Evolutionary conservation across 2,329 filamentous ascomycete genomes (phyloP), one percentile per base, ranked within the genome.

Genomic region (Neofusicoccum laricinum): DNA sequence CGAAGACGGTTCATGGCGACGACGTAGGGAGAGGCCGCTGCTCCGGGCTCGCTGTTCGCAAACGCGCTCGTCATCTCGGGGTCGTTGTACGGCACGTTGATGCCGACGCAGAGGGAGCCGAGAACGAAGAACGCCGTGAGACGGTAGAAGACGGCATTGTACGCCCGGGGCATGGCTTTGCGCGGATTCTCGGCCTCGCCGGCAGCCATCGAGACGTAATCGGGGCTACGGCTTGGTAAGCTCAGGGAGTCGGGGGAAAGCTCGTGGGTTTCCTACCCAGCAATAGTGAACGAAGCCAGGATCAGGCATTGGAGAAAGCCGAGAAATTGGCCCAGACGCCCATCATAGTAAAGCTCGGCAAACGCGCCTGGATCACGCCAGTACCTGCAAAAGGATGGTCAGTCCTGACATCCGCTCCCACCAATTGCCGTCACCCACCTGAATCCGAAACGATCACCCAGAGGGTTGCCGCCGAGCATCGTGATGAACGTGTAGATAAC

Each of bases 381-480:
- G 77, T 90, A 89, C 67, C 84, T 81, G 78, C 2, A 70, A 84
- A 72, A 94, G 93, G 0, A 90, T 12, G 91, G 0, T 85, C 78
- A 57, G 62, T 36, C 17, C 15, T 11, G 21, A n/a, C 5, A 11
- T 55, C 7, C 41, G 7, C 8, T 7, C 30, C 3, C 83, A 80
- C 50, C 90, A 17, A 8, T 17, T 12, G 7, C n/a, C 71, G 17
- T 89, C 88, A 82, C 90, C 86, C 85, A 57, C 90, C 90, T 5
- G 88, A 89, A 72, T 91, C 88, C 77, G 92, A 84, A 76, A 88
- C 90, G 70, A 92, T 89, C 68, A 83, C 86, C 81, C 0, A 87
- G 74, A 0, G 92, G 92, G 69, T 94, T 95, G 2, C 90, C 92
- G 7, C 92, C 92, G 0, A 95, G 79, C 88, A 95, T 94, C 68